Evolutionary conservation across 2,329 filamentous ascomycete species (phyloP).

Genomic region (Magnaporthiopsis rhizophila): DNA sequence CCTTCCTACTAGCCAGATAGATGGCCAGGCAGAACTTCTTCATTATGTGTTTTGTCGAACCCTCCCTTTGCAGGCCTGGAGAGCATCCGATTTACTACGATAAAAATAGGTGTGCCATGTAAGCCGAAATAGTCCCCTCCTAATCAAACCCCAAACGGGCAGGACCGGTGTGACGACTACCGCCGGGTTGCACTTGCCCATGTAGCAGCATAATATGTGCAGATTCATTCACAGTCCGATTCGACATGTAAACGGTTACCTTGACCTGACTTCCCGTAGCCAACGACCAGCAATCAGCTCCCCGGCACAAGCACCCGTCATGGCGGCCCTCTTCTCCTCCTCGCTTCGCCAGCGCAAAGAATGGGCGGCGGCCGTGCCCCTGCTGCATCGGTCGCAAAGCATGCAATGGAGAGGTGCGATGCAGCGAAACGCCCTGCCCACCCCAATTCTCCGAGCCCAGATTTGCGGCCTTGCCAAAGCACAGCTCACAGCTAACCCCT

Average conservation of each 20-base stretch:
- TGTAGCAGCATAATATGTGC: neutral
- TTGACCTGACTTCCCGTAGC: too few relatives aligned
- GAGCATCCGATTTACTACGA: too few relatives aligned
- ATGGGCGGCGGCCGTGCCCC: constrained; percentile 25
- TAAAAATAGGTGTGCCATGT: neutral
- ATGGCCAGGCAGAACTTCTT: too few relatives aligned
- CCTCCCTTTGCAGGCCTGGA: too few relatives aligned
- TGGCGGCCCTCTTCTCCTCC: constrained; percentile 28
- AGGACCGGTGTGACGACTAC: too few relatives aligned
- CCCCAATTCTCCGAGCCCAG: neutral
- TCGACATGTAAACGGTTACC: too few relatives aligned
- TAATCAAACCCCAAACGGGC: neutral
- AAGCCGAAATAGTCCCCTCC: too few relatives aligned
- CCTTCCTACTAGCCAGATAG: too few relatives aligned
- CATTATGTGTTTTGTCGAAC: too few relatives aligned
- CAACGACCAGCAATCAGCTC: neutral
- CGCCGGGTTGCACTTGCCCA: neutral
- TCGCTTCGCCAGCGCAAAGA: constrained; percentile 27
- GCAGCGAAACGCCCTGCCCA: too few relatives aligned
- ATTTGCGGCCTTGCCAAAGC: neutral
- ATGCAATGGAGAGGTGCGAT: neutral
- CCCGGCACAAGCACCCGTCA: neutral
- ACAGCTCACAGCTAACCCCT: neutral
- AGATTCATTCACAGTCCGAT: too few relatives aligned
- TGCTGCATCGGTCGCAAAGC: constrained; percentile 14